phyloP scores from a whole-genome alignment of 2,329 filamentous ascomycete species.

The Keithomyces neogunnii region DNA sequence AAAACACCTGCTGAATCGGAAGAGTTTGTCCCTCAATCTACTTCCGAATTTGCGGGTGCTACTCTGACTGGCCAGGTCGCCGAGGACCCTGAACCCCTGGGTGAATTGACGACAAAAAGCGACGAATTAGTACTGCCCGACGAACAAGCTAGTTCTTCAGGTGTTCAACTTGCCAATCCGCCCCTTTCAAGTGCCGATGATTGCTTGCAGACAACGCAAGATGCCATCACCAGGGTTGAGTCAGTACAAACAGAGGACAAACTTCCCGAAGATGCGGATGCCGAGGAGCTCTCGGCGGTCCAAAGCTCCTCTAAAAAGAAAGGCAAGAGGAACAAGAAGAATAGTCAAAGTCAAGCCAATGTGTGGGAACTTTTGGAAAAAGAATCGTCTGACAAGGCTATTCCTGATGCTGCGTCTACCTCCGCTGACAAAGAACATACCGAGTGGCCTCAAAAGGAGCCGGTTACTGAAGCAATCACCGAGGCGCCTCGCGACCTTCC shows the following conservation, averaged over 20 bases:
- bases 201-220: conserved; percentile 17
- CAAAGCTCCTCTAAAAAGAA: conserved; percentile 17
- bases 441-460: background rate
- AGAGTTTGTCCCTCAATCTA: conserved; percentile 4
- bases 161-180: conserved; percentile 19
- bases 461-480: background rate
- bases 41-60: background rate
- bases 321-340: conserved; percentile 25
- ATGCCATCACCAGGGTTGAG: conserved; percentile 11
- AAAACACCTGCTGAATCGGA: conserved; percentile 14
- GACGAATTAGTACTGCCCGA: background rate
- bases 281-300: conserved; percentile 7
- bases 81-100: background rate
- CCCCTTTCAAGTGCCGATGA: conserved; percentile 23
- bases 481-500: background rate
- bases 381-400: background rate
- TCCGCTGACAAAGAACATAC: background rate
- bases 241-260: conserved; percentile 16
- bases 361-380: conserved; percentile 9
- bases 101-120: background rate
- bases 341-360: conserved; percentile 11
- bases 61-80: background rate
- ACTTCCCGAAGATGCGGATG: background rate
- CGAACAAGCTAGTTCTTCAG: conserved; percentile 2
- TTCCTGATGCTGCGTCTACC: background rate